These are phyloP conservation scores for Annona cherimola DNA, from an alignment of 164 flowering plant genomes.

Conservation along the genomic window DNA sequence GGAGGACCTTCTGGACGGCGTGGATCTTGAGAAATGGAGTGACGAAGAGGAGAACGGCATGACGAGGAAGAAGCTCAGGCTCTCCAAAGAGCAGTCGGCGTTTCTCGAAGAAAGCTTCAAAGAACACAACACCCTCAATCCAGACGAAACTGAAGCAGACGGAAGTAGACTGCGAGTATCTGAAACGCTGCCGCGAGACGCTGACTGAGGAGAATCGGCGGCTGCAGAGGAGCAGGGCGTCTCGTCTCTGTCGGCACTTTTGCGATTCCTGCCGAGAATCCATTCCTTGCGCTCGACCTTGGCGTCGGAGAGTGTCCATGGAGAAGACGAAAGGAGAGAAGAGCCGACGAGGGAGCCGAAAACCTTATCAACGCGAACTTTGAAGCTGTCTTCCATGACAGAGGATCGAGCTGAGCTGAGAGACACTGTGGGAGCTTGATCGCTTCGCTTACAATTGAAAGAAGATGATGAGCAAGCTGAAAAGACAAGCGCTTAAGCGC, in stretches of 20 bases:
- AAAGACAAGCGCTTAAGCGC: slow-evolving; percentile 44
- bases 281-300: slow-evolving; percentile 50
- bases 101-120: slow-evolving; percentile 12
- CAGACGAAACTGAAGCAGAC: too few species aligned
- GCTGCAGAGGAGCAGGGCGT: slow-evolving; percentile 20
- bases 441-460: slow-evolving; percentile 57
- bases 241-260: slow-evolving; percentile 18
- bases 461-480: slow-evolving; percentile 58
- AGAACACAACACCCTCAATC: too few species aligned
- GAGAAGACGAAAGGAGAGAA: slow-evolving; percentile 19
- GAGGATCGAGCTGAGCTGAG: too few species aligned
- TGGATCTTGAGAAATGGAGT: too few species aligned
- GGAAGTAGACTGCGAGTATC: too few species aligned
- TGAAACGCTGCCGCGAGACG: too few species aligned
- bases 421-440: slow-evolving; percentile 86
- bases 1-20: too few species aligned
- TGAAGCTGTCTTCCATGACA: slow-evolving; percentile 84
- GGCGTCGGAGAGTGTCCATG: slow-evolving; percentile 66
- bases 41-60: slow-evolving; percentile 70
- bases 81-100: slow-evolving; percentile 13
- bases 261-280: slow-evolving; percentile 28
- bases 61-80: slow-evolving; percentile 14
- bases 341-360: slow-evolving; percentile 52
- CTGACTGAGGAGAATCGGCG: too few species aligned
- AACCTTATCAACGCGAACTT: slow-evolving; percentile 50